Evolutionary conservation across 2,329 filamentous ascomycete genomes (phyloP).

Genomic region (Rhexocercosporidium sp.): DNA sequence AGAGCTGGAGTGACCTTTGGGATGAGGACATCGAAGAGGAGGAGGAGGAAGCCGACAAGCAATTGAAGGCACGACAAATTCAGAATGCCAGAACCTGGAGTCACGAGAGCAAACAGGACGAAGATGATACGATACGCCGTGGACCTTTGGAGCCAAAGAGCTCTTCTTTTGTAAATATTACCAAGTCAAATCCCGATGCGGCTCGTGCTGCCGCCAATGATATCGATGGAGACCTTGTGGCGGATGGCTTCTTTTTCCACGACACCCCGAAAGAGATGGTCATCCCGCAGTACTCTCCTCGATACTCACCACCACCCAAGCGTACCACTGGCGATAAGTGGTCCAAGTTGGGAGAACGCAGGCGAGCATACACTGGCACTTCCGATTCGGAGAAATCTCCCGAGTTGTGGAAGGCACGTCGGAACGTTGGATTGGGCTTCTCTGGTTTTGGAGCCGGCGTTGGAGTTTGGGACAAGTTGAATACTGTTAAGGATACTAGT

Average conservation of each 20-base stretch:
- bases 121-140: conserved; percentile 53
- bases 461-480: conserved; percentile 42
- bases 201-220: conserved; percentile 48
- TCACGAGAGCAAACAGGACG: conserved; percentile 57
- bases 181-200: conserved; percentile 46
- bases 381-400: conserved; percentile 57
- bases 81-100: conserved; percentile 81
- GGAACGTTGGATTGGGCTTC: conserved; percentile 52
- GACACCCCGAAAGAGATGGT: conserved; percentile 55
- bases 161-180: conserved; percentile 55
- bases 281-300: conserved; percentile 47
- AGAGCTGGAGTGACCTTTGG: conserved; percentile 99
- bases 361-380: conserved; percentile 67
- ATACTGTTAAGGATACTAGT: conserved; percentile 44
- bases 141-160: conserved; percentile 59
- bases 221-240: conserved; percentile 68
- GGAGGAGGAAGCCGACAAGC: conserved; percentile 67
- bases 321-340: conserved; percentile 78
- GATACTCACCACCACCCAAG: conserved; percentile 72
- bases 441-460: conserved; percentile 49
- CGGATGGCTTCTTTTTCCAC: conserved; percentile 76
- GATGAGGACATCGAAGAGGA: conserved; percentile 87
- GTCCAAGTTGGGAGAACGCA: conserved; percentile 83
- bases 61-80: conserved; percentile 61
- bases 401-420: conserved; percentile 51